phyloP scores from a whole-genome alignment of 106 monocot species.

The Platanthera zijinensis region DNA sequence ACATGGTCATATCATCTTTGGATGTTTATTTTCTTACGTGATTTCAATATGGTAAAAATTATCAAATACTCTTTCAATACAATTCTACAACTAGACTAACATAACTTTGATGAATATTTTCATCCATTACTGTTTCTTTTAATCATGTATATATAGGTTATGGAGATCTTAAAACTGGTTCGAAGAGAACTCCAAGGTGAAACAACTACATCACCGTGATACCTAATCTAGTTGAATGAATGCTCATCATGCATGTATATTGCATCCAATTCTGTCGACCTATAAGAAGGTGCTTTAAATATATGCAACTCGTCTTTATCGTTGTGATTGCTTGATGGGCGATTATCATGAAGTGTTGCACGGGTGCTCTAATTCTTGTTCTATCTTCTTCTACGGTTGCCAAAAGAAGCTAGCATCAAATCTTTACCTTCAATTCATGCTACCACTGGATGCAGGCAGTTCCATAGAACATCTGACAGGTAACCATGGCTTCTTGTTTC shows the following conservation, averaged over 20 bases:
- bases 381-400: not conserved
- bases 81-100: too few species aligned
- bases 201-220: conserved; percentile 9
- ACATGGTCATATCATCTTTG: too few species aligned
- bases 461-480: too few species aligned
- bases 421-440: not conserved
- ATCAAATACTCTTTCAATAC: too few species aligned
- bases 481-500: too few species aligned
- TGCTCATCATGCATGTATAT: not conserved
- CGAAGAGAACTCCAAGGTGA: conserved; percentile 18
- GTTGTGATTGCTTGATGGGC: not conserved
- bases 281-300: not conserved
- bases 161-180: conserved; percentile 25
- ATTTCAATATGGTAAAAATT: too few species aligned
- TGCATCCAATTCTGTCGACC: not conserved
- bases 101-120: not conserved
- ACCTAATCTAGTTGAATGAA: not conserved
- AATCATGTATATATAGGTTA: conserved; percentile 10
- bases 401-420: not conserved
- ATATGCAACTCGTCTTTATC: not conserved
- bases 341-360: not conserved
- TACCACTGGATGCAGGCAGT: not conserved
- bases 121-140: not conserved
- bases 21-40: too few species aligned
- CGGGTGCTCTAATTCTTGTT: not conserved